Base-by-base conservation (phyloP, 306 rosid species). In the Argentina anserina region DNA sequence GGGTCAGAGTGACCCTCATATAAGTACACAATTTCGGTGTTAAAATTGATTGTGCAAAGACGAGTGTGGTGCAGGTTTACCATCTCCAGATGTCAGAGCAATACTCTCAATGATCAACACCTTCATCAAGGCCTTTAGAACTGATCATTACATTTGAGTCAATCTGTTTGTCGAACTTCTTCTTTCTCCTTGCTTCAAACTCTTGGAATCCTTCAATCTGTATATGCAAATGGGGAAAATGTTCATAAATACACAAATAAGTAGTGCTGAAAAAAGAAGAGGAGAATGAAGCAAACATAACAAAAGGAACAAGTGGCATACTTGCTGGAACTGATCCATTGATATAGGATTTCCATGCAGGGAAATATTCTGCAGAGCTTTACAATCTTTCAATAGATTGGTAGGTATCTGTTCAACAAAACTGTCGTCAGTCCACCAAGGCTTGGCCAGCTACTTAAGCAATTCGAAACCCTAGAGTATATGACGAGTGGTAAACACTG, bases 141-240 rank as follows among this genome's bases (percentile, higher is more conserved):
- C 97, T 73, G 37, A 94, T 89, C 93, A 94, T 89, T 60, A 90
- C 97, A 74, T 94, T 94, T 42, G 96, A 87, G 80, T 88, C 93
- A 50, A 91, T 91, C 70, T 94, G 97, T 81, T 94, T 94, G 90
- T 94, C 97, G 36, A 94, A 85, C 86, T 91, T 94, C 88, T 86
- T 94, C 85, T 72, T 94, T 85, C 97, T 88, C 74, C 96, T 90
- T 5, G 77, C 86, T 86, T 94, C 99, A 79, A 88, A 94, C 74
- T 94, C 99, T 87, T 86, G 90, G 82, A 94, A 94, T 60, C 96
- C 97, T 66, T 91, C 96, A 91, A 91, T 88, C 97, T 94, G 70
- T 39, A 61, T 25, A 66, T 65, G 70, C 64, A 67, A 28, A 47
- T 1, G 55, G 39, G 42, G 67, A 74, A 70, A 52, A 33, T 33